Base-by-base conservation (phyloP, 2,329 filamentous ascomycete species). In the Aureobasidium pullulans region DNA sequence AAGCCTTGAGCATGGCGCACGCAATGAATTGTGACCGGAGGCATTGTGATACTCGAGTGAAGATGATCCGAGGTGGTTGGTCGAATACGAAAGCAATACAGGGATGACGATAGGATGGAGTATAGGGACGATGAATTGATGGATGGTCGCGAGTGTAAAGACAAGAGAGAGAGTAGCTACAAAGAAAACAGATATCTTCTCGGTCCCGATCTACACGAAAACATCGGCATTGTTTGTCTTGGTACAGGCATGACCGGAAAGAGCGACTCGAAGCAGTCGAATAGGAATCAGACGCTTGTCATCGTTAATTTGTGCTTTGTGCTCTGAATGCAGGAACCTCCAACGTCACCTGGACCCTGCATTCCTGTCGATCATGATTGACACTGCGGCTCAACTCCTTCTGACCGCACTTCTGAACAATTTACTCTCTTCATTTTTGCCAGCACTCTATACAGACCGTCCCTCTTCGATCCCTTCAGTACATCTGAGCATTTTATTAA, bases 1-100 rank as follows among this genome's bases (percentile, higher is more conserved):
- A 83, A 84, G 74, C 90, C 91, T 70, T 79, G 73, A 11, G 86
- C 87, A 72, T 90, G 87, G 73, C 88, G 86, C 67, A 90, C 82
- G 64, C 87, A 78, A 72, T 88, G 83, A 64, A 89, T 76, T 44
- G 78, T 82, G 13, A 70, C 70, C 13, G 71, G 57, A 52, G 57
- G 39, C 57, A 59, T 58, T 7, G 3, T 19, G 31, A 4, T 48
- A 4, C 1, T 16, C 29, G n/a, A 8, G 1, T 16, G 34, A 34
- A 1, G 50, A n/a, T 54, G 39, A 19, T 16, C 10, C n/a, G 39
- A 32, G 9, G 8, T 15, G 34, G 19, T 16, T 9, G 39, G 28
- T 32, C 6, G 43, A n/a, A 19, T 40, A 43, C 32, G 15, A 9
- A 50, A 15, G 4, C 5, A 9, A 23, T 29, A 32, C 28, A 32